phyloP scores from a whole-genome alignment of 2,329 filamentous ascomycete species.

The Fusarium oxysporum region DNA sequence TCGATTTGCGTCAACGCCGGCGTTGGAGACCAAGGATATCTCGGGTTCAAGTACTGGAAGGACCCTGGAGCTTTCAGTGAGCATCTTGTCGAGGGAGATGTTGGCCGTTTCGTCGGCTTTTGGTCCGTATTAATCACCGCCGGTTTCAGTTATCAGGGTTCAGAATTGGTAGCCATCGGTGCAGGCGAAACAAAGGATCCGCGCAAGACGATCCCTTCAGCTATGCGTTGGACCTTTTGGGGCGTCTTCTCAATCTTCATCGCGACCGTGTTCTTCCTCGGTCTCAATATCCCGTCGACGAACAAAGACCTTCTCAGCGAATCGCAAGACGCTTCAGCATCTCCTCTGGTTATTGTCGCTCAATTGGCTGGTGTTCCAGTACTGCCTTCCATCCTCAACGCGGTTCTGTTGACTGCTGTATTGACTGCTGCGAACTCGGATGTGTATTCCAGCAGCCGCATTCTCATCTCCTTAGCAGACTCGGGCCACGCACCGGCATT shows the following conservation, averaged over 20 bases:
- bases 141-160: constrained; percentile 54
- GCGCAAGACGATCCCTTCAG: constrained; percentile 48
- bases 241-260: constrained; percentile 32
- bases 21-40: constrained; percentile 63
- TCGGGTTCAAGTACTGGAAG: constrained; percentile 55
- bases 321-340: constrained; percentile 62
- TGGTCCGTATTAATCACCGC: constrained; percentile 69
- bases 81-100: constrained; percentile 59
- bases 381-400: constrained; percentile 75
- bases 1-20: constrained; percentile 60
- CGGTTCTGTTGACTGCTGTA: constrained; percentile 73
- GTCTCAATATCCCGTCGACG: constrained; percentile 17
- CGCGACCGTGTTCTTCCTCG: constrained; percentile 18
- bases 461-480: constrained; percentile 75
- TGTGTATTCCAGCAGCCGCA: constrained; percentile 74
- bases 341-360: constrained; percentile 75
- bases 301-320: constrained; percentile 66
- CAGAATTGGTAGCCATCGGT: constrained; percentile 46
- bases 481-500: constrained; percentile 73
- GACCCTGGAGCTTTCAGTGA: constrained; percentile 60
- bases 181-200: constrained; percentile 51
- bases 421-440: constrained; percentile 71
- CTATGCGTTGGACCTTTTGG: constrained; percentile 47
- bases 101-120: constrained; percentile 68
- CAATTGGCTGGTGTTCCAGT: constrained; percentile 70